Percentiles rank a stretch among this genome's conserved stretches.
Evolutionary conservation across 345 rosid species (phyloP).

Genomic region (Tarenaya hassleriana): DNA sequence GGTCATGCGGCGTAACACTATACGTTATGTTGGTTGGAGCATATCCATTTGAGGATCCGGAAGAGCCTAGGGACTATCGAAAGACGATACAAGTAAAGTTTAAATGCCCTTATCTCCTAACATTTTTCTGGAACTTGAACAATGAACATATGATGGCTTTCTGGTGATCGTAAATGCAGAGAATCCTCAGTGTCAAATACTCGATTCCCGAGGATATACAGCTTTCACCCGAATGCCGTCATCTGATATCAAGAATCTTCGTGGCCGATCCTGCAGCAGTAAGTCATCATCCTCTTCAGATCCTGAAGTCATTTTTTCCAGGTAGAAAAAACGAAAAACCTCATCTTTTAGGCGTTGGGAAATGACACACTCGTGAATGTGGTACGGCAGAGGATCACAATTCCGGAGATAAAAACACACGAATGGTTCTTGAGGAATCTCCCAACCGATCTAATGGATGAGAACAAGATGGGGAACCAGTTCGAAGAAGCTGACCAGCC

Average conservation of each 20-base stretch:
- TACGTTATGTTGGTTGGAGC: conserved; percentile 97
- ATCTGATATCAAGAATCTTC: conserved; percentile 28
- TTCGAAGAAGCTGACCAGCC: conserved; percentile 87
- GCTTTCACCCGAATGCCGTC: conserved; percentile 29
- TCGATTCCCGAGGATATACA: conserved; percentile 31
- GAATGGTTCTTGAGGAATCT: conserved; percentile 91
- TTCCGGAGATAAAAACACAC: conserved; percentile 64
- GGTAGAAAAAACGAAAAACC: background rate
- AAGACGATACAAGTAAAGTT: conserved; percentile 67
- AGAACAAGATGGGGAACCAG: conserved; percentile 43
- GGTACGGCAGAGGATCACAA: conserved; percentile 87
- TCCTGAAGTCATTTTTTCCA: background rate
- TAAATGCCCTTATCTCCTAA: background rate
- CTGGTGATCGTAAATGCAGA: conserved; percentile 11
- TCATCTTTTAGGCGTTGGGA: background rate
- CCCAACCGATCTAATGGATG: conserved; percentile 68
- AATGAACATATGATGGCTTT: no score
- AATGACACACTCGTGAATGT: no score
- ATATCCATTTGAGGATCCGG: conserved; percentile 95
- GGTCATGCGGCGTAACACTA: conserved; percentile 94
- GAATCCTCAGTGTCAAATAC: conserved; percentile 31
- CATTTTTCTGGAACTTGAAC: no score
- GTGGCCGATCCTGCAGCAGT: conserved; percentile 31
- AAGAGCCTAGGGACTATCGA: conserved; percentile 77
- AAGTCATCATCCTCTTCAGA: conserved; percentile 12